phyloP scores from a whole-genome alignment of 495 filamentous ascomycete species.

The Aspergillus nidulans region DNA sequence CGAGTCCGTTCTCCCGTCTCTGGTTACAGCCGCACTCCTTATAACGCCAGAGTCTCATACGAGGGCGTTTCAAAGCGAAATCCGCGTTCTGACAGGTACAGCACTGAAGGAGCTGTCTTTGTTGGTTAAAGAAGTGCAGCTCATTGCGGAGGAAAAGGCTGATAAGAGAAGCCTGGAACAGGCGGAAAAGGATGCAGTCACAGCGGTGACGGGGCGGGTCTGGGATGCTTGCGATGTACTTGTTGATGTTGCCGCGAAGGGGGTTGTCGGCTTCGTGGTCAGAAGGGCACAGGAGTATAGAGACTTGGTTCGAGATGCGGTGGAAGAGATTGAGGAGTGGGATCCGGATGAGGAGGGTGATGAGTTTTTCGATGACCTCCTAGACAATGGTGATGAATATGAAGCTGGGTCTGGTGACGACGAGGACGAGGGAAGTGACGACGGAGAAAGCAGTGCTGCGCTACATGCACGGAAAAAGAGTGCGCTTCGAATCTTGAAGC shows the following conservation, averaged over 20 bases:
- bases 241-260: constrained; percentile 55
- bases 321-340: constrained; percentile 83
- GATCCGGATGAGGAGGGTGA: constrained; percentile 61
- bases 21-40: constrained; percentile 64
- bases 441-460: constrained; percentile 26
- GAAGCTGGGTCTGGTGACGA: constrained; percentile 36
- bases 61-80: constrained; percentile 51
- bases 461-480: constrained; percentile 36
- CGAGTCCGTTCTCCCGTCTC: constrained; percentile 61
- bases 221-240: constrained; percentile 70
- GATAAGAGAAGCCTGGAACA: constrained; percentile 22
- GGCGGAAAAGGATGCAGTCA: constrained; percentile 36
- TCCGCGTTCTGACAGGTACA: constrained; percentile 27
- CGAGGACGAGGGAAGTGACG: constrained; percentile 20
- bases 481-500: constrained; percentile 37
- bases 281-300: constrained; percentile 61
- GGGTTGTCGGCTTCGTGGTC: constrained; percentile 58
- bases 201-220: constrained; percentile 42
- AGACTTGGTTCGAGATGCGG: constrained; percentile 71
- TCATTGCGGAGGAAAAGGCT: constrained; percentile 24
- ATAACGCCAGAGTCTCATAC: constrained; percentile 57
- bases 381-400: constrained; percentile 33
- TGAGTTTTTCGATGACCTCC: constrained; percentile 44
- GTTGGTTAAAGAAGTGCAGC: constrained; percentile 34
- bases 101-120: constrained; percentile 35